A percentile compares a stretch with the other conserved stretches of the same genome.
Conservation (phyloP, 2,329 filamentous ascomycete species). For the Tolypocladium cylindrosporum region DNA sequence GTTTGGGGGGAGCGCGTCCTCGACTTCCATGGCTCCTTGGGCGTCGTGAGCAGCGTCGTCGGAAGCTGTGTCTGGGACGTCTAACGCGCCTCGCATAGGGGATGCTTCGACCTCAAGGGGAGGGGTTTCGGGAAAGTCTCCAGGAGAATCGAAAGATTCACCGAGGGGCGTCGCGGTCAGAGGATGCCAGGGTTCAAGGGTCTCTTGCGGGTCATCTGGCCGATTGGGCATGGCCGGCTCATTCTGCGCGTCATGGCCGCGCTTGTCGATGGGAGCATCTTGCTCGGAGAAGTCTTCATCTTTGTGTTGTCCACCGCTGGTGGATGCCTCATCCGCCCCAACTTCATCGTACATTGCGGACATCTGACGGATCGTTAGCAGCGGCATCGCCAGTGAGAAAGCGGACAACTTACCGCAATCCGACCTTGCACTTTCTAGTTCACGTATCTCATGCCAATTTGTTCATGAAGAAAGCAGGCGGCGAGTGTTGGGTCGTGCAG, state of each 20-base stretch:
- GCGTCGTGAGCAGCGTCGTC: too few relatives aligned
- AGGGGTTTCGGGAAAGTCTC: neutral
- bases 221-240: neutral
- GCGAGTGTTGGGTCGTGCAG: neutral
- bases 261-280: neutral
- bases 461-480: neutral
- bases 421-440: neutral
- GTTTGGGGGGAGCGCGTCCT: too few relatives aligned
- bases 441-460: neutral
- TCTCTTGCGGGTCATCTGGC: neutral
- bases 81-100: neutral
- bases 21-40: too few relatives aligned
- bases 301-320: neutral
- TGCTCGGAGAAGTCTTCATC: neutral
- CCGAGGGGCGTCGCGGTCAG: neutral
- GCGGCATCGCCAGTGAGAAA: neutral
- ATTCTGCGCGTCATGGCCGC: neutral
- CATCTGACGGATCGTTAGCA: neutral
- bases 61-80: neutral
- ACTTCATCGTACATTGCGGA: neutral
- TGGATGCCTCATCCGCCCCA: neutral
- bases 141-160: neutral
- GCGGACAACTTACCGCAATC: neutral
- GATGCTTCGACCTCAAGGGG: neutral
- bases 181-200: neutral